Evolutionary conservation across 495 filamentous ascomycete species (phyloP).

Genomic region (Alectoria sarmentosa): DNA sequence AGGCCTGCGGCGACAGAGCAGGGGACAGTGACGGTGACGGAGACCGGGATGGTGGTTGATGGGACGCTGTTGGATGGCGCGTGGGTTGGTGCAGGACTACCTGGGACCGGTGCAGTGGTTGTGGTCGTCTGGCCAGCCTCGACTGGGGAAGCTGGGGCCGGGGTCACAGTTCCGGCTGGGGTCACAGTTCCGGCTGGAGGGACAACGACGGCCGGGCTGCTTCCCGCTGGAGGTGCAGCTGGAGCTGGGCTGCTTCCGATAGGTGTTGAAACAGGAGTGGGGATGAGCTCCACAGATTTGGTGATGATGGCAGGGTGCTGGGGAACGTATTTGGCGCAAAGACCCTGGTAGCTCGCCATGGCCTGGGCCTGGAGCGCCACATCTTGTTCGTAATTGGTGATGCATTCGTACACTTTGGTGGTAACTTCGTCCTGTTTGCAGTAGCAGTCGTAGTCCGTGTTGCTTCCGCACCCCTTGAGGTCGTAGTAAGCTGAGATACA

Average conservation of each 20-base stretch:
- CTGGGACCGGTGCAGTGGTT: slow-evolving; percentile 25
- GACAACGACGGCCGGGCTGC: slow-evolving; percentile 25
- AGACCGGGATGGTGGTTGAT: slow-evolving; percentile 37
- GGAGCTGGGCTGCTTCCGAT: slow-evolving; percentile 20
- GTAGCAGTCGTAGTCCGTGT: slow-evolving; percentile 79
- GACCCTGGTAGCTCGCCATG: slow-evolving; percentile 80
- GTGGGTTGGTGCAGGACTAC: slow-evolving; percentile 36
- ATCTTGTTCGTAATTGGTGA: slow-evolving; percentile 65
- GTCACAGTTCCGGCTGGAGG: slow-evolving; percentile 38
- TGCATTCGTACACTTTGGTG: slow-evolving; percentile 71
- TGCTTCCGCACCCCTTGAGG: slow-evolving; percentile 68
- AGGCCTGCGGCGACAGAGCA: slow-evolving; percentile 32
- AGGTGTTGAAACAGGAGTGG: slow-evolving; percentile 30
- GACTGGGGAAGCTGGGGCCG: slow-evolving; percentile 36
- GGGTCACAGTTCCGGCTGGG: slow-evolving; percentile 27
- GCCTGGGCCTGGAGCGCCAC: slow-evolving; percentile 60
- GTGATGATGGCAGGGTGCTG: slow-evolving; percentile 83
- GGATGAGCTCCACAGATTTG: slow-evolving; percentile 51
- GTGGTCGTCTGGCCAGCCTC: slow-evolving; percentile 29
- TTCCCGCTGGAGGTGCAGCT: neutral
- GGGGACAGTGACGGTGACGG: slow-evolving; percentile 56
- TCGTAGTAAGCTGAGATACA: slow-evolving; percentile 90
- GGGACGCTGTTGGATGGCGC: slow-evolving; percentile 34
- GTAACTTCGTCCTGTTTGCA: slow-evolving; percentile 74
- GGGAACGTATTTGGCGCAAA: slow-evolving; percentile 70